Evolutionary conservation across 75 land plant genomes (phyloP), one percentile per base, ranked within the genome.

Genomic region (Pinus albicaulis): DNA sequence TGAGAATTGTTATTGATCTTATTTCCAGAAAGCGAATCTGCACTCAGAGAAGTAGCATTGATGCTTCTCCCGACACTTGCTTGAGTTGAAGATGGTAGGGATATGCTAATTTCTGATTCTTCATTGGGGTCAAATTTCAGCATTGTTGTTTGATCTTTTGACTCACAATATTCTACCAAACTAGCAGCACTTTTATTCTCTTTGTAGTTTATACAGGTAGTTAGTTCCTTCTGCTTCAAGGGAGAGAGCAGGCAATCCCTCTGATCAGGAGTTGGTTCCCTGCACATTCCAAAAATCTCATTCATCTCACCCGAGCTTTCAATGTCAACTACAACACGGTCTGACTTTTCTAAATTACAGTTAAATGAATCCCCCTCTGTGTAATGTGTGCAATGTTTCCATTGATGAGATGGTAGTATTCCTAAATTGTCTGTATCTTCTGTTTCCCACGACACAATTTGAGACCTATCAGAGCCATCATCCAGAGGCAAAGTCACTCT

Each of bases 401-500:
- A 72, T 53, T 25, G 55, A 58, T 73, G 23, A 52, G 28, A 15
- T 52, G n/a, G 20, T 10, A 7, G 8, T 6, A 38, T 7, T 25
- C 61, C 19, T 55, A 52, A 19, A 24, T 8, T 55, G 5, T 55
- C 59, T 22, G 19, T 13, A 72, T 72, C 58, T 28, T 73, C 59
- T 55, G 74, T 25, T 13, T 55, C 58, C 16, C 7, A 16, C 8
- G 58, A 48, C 17, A 24, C 34, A 73, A 4, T 73, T 26, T 52
- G 31, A 17, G 25, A 24, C 15, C 36, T 22, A 16, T 55, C 26
- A 2, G 57, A 55, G 58, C 24, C 31, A 24, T 73, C 59, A 77
- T 83, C 83, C 20, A 72, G 10, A n/a, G 90, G 88, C 57, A 88
- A 84, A 26, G 76, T 81, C 70, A 80, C 84, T 48, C 82, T 25